Base-by-base conservation (phyloP, 352 stramenopile genomes). In the Phytophthora multivora region DNA sequence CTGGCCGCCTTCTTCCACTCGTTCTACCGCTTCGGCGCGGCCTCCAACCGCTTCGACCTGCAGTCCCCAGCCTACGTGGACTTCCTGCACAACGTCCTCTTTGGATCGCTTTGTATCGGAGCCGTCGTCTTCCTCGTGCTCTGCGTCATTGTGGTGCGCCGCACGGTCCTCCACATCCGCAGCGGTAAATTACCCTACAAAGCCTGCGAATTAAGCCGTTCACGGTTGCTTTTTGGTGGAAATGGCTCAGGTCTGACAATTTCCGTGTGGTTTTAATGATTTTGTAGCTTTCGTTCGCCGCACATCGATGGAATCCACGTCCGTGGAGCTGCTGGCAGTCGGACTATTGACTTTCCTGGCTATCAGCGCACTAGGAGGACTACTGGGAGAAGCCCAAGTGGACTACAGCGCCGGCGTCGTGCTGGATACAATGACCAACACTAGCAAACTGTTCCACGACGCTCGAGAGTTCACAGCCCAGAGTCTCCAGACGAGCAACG, bases 341-440 rank as follows among this genome's bases (percentile, higher is more conserved):
- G 68, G 86, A 19, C 48, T 94, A 45, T 69, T 94, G 36, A 86
- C 80, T 11, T 81, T 94, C 58, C 69, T 91, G 39, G 85, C 85
- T 6, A 77, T 94, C 47, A 90, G 77, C 35, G 75, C 85, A 10
- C 59, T 94, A 9, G 81, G 79, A 7, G 85, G 85, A 9, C 66
- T 94, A 12, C 59, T 94, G 26, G 85, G 83, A 46, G 83, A 92
- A 62, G 85, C 80, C 25, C 85, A 94, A 48, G 81, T 92, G 25
- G 83, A 94, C 66, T 94, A 94, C 78, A 91, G 83, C 49, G 79
- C 83, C n/a, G 74, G 84, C 8, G 71, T 90, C 26, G 72, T 92
- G 51, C 71, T 75, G 36, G 73, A 89, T 47, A 85, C 81, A 16
- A 90, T 94, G 83, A 75, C 69, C 35, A 94, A 94, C 58, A 77